Base-by-base conservation (phyloP, 345 rosid genomes). In the Theobroma cacao region DNA sequence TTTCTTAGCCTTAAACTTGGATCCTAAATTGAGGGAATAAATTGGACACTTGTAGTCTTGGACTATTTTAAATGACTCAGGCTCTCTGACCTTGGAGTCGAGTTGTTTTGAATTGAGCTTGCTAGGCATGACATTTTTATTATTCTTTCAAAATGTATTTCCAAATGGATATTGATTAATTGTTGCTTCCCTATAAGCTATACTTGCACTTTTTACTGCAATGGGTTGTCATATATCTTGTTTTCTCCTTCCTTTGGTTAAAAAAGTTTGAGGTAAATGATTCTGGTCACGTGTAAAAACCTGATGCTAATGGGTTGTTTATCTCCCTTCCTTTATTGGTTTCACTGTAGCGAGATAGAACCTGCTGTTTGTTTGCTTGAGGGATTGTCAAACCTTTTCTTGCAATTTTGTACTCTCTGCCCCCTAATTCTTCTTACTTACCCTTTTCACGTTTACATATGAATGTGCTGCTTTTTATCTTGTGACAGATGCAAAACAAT, bases 401-500 rank as follows among this genome's bases (percentile, higher is more conserved):
- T 60, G 73, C 48, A 72, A 47, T 70, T 30, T 40, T 38, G 2
- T 6, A 33, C 48, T 5, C 9, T 66, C 22, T 17, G 34, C 24
- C 18, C 9, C 1, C 11, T 10, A 70, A 20, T 70, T 30, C 55
- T 45, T 52, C 34, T 5, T 43, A 52, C 4, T 22, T 71, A 24
- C 31, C 48, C 41, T 63, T 48, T 61, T 36, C 20, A 17, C 38
- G 33, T 59, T 65, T 50, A 38, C 20, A 36, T 50, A 33, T 74
- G 43, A 75, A 74, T 66, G 12, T 75, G 61, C 17, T 63, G n/a
- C 36, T 74, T 52, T 34, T 60, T 78, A 22, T 68, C 58, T 64
- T 48, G 31, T 67, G 82, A 81, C 86, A 93, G 98, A 89, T 95
- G 93, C 83, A 87, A 82, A 85, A 61, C 81, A 86, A 59, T 61